phyloP scores from a whole-genome alignment of 192 early-diverging fungal species.

The Coemansia sp. region DNA sequence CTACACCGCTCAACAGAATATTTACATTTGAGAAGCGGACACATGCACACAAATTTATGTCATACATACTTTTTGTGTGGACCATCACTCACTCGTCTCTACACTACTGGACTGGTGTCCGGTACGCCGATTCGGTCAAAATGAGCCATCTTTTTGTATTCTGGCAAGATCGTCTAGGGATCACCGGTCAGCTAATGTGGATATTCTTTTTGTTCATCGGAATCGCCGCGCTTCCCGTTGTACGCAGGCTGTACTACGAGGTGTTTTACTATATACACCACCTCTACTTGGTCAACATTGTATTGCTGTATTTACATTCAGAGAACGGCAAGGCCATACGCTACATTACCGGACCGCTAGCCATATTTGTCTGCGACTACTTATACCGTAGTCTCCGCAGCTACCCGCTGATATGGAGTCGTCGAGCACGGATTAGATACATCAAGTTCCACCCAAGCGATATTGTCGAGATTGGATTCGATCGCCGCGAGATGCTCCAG shows the following conservation, averaged over 20 bases:
- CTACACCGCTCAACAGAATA: conserved; percentile 57
- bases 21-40: conserved; percentile 71
- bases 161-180: conserved; percentile 52
- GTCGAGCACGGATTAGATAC: conserved; percentile 58
- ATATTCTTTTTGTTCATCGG: conserved; percentile 63
- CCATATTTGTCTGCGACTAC: conserved; percentile 55
- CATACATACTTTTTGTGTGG: conserved; percentile 64
- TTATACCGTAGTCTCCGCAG: conserved; percentile 64
- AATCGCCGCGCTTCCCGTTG: conserved; percentile 55
- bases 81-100: conserved; percentile 61
- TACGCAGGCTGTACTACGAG: conserved; percentile 68
- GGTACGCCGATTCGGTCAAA: conserved; percentile 30
- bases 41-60: conserved; percentile 72
- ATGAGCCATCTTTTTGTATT: conserved; percentile 26
- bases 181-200: conserved; percentile 75
- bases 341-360: conserved; percentile 42
- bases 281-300: conserved; percentile 69
- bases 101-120: conserved; percentile 46
- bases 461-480: conserved; percentile 71
- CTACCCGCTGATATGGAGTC: conserved; percentile 40
- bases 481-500: conserved; percentile 54
- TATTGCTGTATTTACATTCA: conserved; percentile 68
- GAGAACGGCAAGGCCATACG: conserved; percentile 56
- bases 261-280: conserved; percentile 83
- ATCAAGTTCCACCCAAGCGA: conserved; percentile 73